Base-by-base conservation (phyloP, 495 filamentous ascomycete species). In the Xylona heveae region DNA sequence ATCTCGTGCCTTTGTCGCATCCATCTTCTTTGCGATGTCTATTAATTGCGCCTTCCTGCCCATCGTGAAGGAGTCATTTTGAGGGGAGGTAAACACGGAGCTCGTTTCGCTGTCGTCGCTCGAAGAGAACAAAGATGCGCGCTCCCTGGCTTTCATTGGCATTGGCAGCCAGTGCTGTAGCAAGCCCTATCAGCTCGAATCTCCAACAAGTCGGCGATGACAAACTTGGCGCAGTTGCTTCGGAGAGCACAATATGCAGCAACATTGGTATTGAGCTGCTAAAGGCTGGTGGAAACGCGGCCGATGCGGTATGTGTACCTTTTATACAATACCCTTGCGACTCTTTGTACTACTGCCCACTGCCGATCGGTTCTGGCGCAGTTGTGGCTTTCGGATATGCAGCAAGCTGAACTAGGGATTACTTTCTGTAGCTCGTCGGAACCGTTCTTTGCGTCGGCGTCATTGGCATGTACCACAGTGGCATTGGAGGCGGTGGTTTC, bases 401-500 rank as follows among this genome's bases (percentile, higher is more conserved):
- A 37, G 8, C 33, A 29, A 19, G 14, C 8, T 16, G 10, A 6
- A 6, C 1, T 4, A 20, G 4, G 15, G 30, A 31, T 20, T n/a
- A 12, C 4, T 21, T 0, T 5, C 7, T n/a, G 23, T 37, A 65
- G 61, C 54, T 76, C 43, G 61, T 83, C 17, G 71, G 74, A 5
- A 77, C 76, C 0, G 66, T 69, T 25, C 58, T 82, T 27, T 84
- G 78, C 28, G 65, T 82, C 15, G 78, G 78, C 2, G 74, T 79
- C 4, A 62, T 75, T 33, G 74, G 75, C 0, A 85, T 88, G 78
- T 81, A 85, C 39, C 81, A 91, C 50, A 79, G 74, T 19, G 80
- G 80, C 18, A 71, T 91, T 22, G 80, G 80, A 3, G 83, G 83
- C 3, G 83, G 83, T n/a, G 82, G 83, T 0, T 93, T 92, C 51